A percentile compares a stretch with the other conserved stretches of the same genome.
These are phyloP conservation scores for Ophiocordyceps camponoti-floridani DNA, from an alignment of 2,329 filamentous ascomycete species.

Conservation along the genomic window DNA sequence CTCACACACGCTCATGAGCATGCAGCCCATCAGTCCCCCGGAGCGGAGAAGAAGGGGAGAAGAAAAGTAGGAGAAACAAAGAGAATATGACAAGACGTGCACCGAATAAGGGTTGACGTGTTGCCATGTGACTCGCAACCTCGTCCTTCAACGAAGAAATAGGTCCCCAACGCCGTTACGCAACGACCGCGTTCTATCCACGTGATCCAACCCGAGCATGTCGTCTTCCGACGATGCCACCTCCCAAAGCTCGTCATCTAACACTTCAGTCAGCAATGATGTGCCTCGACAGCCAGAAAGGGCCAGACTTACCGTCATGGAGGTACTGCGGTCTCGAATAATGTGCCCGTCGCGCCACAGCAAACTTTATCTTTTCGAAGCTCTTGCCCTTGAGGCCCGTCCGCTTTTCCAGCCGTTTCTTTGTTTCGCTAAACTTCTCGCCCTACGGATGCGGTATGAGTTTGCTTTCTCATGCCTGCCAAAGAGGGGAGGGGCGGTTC, in stretches of 20 bases:
- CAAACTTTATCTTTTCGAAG: constrained; percentile 97
- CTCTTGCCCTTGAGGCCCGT: constrained; percentile 95
- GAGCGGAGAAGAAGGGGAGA: background rate
- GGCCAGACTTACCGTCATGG: constrained; percentile 54
- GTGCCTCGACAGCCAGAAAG: background rate
- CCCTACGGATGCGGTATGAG: constrained; percentile 28
- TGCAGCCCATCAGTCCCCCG: background rate
- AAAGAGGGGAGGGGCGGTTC: too few relatives aligned
- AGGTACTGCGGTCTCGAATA: constrained; percentile 72
- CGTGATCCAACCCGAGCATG: constrained; percentile 46
- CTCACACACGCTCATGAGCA: background rate
- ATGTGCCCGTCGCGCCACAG: constrained; percentile 50
- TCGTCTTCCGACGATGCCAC: constrained; percentile 36
- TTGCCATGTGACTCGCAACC: background rate
- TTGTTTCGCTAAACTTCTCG: constrained; percentile 79
- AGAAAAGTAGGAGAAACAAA: background rate
- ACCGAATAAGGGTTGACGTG: background rate
- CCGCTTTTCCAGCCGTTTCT: constrained; percentile 80
- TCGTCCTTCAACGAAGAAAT: constrained; percentile 27
- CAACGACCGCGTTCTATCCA: constrained; percentile 38
- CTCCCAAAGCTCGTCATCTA: constrained; percentile 42
- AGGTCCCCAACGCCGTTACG: constrained; percentile 45
- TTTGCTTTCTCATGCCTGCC: background rate
- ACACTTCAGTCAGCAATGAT: background rate
- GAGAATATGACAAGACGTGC: too few relatives aligned